Evolutionary conservation across 1,284 basidiomycete species (phyloP).

Genomic region (Trametes hirsuta): DNA sequence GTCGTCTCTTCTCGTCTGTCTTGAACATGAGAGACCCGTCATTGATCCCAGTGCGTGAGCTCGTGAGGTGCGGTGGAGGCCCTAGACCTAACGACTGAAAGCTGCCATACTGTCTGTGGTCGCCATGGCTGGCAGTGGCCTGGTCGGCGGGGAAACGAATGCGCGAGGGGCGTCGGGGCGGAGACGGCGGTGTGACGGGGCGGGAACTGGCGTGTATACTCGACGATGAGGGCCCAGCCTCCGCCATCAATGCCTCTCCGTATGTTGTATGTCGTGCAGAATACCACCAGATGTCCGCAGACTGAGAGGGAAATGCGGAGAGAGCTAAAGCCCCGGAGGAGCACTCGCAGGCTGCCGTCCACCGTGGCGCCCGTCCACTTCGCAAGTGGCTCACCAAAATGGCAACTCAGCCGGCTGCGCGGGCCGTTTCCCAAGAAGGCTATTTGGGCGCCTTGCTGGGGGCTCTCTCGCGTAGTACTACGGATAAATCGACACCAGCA

Average conservation of each 20-base stretch:
- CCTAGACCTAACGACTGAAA: constrained; percentile 33
- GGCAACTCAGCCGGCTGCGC: not conserved
- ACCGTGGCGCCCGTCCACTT: not conserved
- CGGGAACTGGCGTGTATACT: constrained; percentile 18
- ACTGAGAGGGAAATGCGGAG: not conserved
- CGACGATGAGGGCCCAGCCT: constrained; percentile 35
- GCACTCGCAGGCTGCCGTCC: no score
- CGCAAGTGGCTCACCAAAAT: not conserved
- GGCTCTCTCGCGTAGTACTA: no score
- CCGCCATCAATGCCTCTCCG: constrained; percentile 30
- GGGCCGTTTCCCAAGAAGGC: no score
- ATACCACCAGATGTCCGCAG: not conserved
- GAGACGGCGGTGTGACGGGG: constrained; percentile 20
- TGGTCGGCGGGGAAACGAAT: constrained; percentile 36
- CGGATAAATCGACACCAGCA: no score
- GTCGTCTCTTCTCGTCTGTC: constrained; percentile 32
- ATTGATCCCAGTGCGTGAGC: constrained; percentile 17
- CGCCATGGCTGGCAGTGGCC: constrained; percentile 1
- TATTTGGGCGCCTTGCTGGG: no score
- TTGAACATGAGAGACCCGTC: constrained; percentile 14
- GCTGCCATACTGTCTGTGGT: constrained; percentile 20
- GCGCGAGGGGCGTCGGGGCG: constrained; percentile 25
- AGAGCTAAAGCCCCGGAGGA: no score
- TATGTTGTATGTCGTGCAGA: not conserved
- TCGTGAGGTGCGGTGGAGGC: constrained; percentile 29